Percentiles rank a stretch among this genome's conserved stretches.
Evolutionary conservation across 805 yeast genomes (phyloP).

Genomic region (Kodamaea fukazawae): DNA sequence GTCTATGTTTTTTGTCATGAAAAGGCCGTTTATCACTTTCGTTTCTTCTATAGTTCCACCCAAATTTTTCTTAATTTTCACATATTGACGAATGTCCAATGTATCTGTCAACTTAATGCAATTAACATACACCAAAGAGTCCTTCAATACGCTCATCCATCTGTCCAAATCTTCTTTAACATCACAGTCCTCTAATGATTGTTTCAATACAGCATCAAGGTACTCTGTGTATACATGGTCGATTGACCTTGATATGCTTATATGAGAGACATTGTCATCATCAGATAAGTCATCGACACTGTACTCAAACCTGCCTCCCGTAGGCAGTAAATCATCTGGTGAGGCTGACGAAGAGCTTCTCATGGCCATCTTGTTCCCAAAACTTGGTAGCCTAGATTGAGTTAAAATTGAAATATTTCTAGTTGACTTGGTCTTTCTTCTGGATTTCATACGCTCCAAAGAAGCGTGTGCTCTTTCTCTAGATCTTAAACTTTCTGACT

Average conservation of each 20-base stretch:
- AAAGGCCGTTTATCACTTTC: constrained; percentile 67
- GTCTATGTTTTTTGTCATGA: constrained; percentile 82
- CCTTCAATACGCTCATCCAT: constrained; percentile 61
- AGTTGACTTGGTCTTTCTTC: constrained; percentile 49
- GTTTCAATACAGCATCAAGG: constrained; percentile 52
- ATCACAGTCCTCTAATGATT: constrained; percentile 61
- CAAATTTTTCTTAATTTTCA: constrained; percentile 78
- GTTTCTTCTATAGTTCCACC: constrained; percentile 67
- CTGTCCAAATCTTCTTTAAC: constrained; percentile 40
- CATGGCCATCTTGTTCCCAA: constrained; percentile 14
- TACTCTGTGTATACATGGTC: constrained; percentile 34
- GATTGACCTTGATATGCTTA: constrained; percentile 10
- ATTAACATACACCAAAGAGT: constrained; percentile 54
- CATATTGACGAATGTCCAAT: constrained; percentile 82
- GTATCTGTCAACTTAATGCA: constrained; percentile 66
- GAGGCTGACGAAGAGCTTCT: constrained; percentile 1
- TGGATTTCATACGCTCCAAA: constrained; percentile 54
- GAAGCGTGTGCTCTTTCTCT: constrained; percentile 67
- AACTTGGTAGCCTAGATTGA: constrained; percentile 20
- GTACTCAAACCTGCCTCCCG: not conserved
- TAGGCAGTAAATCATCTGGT: constrained; percentile 4
- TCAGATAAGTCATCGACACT: not conserved
- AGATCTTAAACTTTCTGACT: constrained; percentile 38
- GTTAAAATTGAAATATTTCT: constrained; percentile 27
- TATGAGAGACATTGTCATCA: constrained; percentile 8